Conservation (phyloP, 1,284 basidiomycete species). For the Ceratorhiza oryzae-sativae region DNA sequence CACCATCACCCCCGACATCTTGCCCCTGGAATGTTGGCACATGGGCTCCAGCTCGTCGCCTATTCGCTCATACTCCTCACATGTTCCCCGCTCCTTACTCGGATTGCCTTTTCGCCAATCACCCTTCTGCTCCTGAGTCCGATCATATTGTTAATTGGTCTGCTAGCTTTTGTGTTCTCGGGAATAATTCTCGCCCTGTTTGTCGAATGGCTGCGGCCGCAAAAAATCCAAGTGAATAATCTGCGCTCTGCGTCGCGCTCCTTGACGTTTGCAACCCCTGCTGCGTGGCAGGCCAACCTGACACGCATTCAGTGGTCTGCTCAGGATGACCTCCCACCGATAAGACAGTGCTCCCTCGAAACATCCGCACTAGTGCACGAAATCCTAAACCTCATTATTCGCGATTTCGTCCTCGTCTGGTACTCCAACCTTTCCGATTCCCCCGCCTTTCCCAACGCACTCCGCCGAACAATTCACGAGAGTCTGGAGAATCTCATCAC, state of each 20-base stretch:
- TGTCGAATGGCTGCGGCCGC: slow-evolving; percentile 58
- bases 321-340: slow-evolving; percentile 66
- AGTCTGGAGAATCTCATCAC: slow-evolving; percentile 66
- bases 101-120: slow-evolving; percentile 59
- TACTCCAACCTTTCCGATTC: slow-evolving; percentile 84
- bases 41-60: slow-evolving; percentile 11
- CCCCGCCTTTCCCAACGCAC: slow-evolving; percentile 84
- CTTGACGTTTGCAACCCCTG: slow-evolving; percentile 84
- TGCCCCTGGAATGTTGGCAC: slow-evolving; percentile 12
- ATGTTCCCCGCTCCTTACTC: slow-evolving; percentile 20
- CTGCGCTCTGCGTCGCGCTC: slow-evolving; percentile 67
- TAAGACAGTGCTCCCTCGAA: slow-evolving; percentile 66
- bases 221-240: slow-evolving; percentile 48
- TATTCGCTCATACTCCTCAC: slow-evolving; percentile 18
- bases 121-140: slow-evolving; percentile 69
- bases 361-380: slow-evolving; percentile 75
- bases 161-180: slow-evolving; percentile 59
- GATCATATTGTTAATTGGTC: slow-evolving; percentile 57
- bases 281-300: slow-evolving; percentile 87
- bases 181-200: slow-evolving; percentile 63
- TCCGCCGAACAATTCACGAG: slow-evolving; percentile 77
- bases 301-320: slow-evolving; percentile 85
- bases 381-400: slow-evolving; percentile 77
- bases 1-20: background rate
- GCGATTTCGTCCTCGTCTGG: slow-evolving; percentile 87